Evolutionary conservation across 208 protist genomes (phyloP), one percentile per base, ranked within the genome.

Genomic region (Crithidia fasciculata): DNA sequence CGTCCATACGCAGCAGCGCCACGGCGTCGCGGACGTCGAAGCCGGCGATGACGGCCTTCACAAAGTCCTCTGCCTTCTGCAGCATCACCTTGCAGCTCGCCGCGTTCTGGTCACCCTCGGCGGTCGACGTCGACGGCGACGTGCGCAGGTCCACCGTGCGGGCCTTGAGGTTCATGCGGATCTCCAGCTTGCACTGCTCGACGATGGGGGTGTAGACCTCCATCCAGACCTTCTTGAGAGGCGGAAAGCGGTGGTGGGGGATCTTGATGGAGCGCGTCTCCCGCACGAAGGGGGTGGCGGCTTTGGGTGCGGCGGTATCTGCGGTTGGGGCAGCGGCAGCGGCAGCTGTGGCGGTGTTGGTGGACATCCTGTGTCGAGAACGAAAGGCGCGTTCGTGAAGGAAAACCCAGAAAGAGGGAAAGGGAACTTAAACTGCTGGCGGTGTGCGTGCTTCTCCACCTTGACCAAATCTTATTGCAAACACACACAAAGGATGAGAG

Each of bases 141-240:
- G 97, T 97, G 72, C 93, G 90, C 43, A 99, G 81, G 74, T 99
- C 98, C 7, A 99, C 98, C 40, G 64, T 90, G 49, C 94, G 90
- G 16, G 73, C 93, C 79, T 98, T 97, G 18, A 98, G 82, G 83
- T 99, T 99, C 96, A 99, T 99, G 72, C 98, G 92, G 37, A 99
- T 96, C 84, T 99, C 98, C 50, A 99, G 84, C 78, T 99, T 98
- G 82, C 99, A 94, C 72, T 99, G 97, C 80, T 99, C 95, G 1
- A 99, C 99, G 54, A 99, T 86, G 5, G 99, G 98, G 39, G 94
- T 96, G 88, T 99, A 99, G 4, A 99, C 98, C 69, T 99, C 90
- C 81, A 98, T 91, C 99, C 99, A 99, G 12, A 98, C 84, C 64
- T 98, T 91, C 89, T 99, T 99, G 28, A 99, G 89, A 16, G 98